phyloP scores from a whole-genome alignment of 2,329 filamentous ascomycete genomes.

The Plenodomus lindquistii region DNA sequence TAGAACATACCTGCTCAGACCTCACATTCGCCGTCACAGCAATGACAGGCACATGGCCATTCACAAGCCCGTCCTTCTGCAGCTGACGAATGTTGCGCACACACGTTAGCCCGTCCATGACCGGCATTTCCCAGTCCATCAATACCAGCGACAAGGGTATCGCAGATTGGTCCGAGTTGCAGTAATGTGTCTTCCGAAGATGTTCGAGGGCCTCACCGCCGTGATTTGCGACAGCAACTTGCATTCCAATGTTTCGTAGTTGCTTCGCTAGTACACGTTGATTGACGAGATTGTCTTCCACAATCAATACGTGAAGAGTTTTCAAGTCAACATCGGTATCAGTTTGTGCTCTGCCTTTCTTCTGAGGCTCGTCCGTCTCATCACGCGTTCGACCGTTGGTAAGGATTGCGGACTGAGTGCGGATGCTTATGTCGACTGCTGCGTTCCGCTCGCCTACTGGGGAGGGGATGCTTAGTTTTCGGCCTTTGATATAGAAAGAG shows the following conservation, averaged over 20 bases:
- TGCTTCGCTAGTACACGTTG: slow-evolving; percentile 48
- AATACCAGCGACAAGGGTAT: slow-evolving; percentile 7
- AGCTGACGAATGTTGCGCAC: slow-evolving; percentile 31
- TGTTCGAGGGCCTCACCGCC: slow-evolving; percentile 45
- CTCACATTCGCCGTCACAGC: slow-evolving; percentile 43
- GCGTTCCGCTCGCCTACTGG: slow-evolving; percentile 8
- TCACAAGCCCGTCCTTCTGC: slow-evolving; percentile 22
- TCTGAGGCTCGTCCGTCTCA: neutral
- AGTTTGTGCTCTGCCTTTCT: slow-evolving; percentile 1
- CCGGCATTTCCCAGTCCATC: neutral
- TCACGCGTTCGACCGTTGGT: slow-evolving; percentile 11
- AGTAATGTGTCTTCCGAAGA: slow-evolving; percentile 31
- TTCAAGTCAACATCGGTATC: slow-evolving; percentile 5
- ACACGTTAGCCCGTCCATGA: slow-evolving; percentile 28
- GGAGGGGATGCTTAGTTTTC: slow-evolving; percentile 9
- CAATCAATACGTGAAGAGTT: slow-evolving; percentile 32
- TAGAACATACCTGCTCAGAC: slow-evolving; percentile 24
- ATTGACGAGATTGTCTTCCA: slow-evolving; percentile 48
- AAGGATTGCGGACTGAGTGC: slow-evolving; percentile 11
- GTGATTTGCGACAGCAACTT: slow-evolving; percentile 44
- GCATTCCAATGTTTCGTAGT: slow-evolving; percentile 41
- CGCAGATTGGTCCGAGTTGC: slow-evolving; percentile 11
- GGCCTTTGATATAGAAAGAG: slow-evolving; percentile 36
- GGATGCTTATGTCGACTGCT: slow-evolving; percentile 10
- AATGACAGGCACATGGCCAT: slow-evolving; percentile 34